Evolutionary conservation across 2,329 filamentous ascomycete species (phyloP), one percentile per base, ranked within the genome.

Genomic region (Fusarium miscanthi): DNA sequence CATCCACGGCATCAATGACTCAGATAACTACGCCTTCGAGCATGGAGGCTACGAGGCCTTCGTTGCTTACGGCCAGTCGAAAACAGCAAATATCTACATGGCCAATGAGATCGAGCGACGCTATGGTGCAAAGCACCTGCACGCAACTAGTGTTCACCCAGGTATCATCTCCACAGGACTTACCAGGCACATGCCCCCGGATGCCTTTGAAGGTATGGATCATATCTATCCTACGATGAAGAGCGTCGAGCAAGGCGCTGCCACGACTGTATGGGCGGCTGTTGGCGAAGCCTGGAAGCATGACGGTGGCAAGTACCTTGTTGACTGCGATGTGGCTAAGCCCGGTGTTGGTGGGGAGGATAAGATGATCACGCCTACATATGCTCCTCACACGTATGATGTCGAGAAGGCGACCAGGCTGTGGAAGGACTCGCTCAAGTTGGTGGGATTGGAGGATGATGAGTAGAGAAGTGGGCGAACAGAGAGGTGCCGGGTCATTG

Each of bases 1-100:
- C 10, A 27, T 56, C 3, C 13, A 40, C 5, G 49, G 66, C 1
- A 60, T 59, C 21, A 64, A 69, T 5, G 49, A 68, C 25, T n/a
- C 54, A 7, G 56, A 65, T 17, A 66, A 76, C 59, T 73, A 74
- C 41, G 25, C 57, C 23, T 59, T 53, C 8, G 33, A 71, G 42
- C 54, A 66, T 4, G 64, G 66, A 2, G 45, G 57, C 6, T 77
- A 77, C 14, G 56, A 66, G 2, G 61, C 60, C 5, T 63, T 54
- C 19, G 25, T 23, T 6, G 68, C 73, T 8, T 76, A 75, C 21
- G 70, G 12, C 19, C 71, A 74, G 21, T 72, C 74, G 12, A 77
- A 76, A 27, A 74, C 69, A 3, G 75, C 70, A 12, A 74, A 75
- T 6, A 63, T 66, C 27, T 77, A 75, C 59, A 76, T 77, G 74